Base-by-base conservation (phyloP, 1,284 basidiomycete species). In the Moesziomyces antarcticus region DNA sequence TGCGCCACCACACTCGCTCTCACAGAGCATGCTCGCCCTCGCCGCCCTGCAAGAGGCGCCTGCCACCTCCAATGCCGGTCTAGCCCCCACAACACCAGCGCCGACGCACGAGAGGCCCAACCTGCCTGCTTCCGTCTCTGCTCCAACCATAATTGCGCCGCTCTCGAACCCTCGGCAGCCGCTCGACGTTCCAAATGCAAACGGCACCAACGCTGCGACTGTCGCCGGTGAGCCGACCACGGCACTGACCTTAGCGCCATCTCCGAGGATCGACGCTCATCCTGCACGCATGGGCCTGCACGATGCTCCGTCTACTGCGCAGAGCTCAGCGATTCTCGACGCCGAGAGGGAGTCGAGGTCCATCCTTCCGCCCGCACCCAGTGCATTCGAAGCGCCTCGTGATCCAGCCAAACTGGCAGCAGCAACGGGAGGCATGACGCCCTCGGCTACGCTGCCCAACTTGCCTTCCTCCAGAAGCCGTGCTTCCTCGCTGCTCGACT, bases 401-500 rank as follows among this genome's bases (percentile, higher is more conserved):
- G 72, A 77, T 53, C 76, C 78, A 10, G 56, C 68, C 41, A 78
- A 78, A 52, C 42, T 65, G 33, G 64, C 77, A 8, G 72, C 74
- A 13, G 54, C 66, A 6, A 35, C 59, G 7, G 58, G 68, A 5
- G 35, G 40, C 4, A 18, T 67, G 33, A 56, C 63, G 4, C 42
- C 68, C 13, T 68, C 72, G 9, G 53, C 52, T 3, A 70, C 72
- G 51, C 50, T 65, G 45, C 61, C 65, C 44, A 68, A 64, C 40
- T 14, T 73, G 54, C 63, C 64, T 2, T 42, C 30, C 20, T 66
- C 63, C 10, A 52, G 57, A 30, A 66, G 69, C 27, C 59, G 70
- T 18, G 60, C 53, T 18, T 67, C 60, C 11, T 56, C 70, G 0
- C 37, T 67, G 22, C 27, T 66, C 18, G 69, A 66, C 37, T 42